Evolutionary conservation across 345 rosid species (phyloP), one percentile per base, ranked within the genome.

Genomic region (Brassica nigra): DNA sequence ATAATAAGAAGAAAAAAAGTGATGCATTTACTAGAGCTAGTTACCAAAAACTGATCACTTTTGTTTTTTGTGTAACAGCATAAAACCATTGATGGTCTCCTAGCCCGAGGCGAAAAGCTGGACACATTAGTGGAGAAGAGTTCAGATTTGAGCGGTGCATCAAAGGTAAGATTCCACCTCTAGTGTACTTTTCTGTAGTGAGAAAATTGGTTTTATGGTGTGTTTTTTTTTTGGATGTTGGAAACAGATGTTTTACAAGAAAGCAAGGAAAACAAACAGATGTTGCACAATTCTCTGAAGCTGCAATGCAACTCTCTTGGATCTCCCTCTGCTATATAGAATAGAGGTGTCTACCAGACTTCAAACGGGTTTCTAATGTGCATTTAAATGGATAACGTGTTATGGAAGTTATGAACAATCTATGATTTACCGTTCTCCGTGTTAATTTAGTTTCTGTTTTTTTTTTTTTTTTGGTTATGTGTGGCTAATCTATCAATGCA

Each of bases 61-160:
- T 39, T 18, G 18, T 9, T 28, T 36, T 57, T 6, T 80, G 77
- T 85, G 42, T 62, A 68, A 34, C 88, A 95, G 99, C 98, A 93
- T 85, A 89, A 95, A 88, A 95, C 98, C 70, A 95, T 95, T 54
- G 99, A 93, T 78, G 90, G 97, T 15, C 97, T 95, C 64, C 92
- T 95, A 72, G 95, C 92, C 18, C 93, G 99, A 58, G 99, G 99
- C 62, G 99, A 95, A 90, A 95, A 84, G 86, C 90, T 95, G 76
- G 99, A 93, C 87, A 95, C 95, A 77, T 85, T 95, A 81, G 99
- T 95, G 39, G 98, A 95, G 81, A 95, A 93, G 90, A 95, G 97
- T 81, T 91, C 97, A 62, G 96, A 95, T 87, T 85, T 95, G 75
- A 95, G 95, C 84, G 86, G 87, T 71, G 96, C 97, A 73, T 95